Conservation (phyloP, 2,329 filamentous ascomycete genomes). For the Scedosporium apiospermum region DNA sequence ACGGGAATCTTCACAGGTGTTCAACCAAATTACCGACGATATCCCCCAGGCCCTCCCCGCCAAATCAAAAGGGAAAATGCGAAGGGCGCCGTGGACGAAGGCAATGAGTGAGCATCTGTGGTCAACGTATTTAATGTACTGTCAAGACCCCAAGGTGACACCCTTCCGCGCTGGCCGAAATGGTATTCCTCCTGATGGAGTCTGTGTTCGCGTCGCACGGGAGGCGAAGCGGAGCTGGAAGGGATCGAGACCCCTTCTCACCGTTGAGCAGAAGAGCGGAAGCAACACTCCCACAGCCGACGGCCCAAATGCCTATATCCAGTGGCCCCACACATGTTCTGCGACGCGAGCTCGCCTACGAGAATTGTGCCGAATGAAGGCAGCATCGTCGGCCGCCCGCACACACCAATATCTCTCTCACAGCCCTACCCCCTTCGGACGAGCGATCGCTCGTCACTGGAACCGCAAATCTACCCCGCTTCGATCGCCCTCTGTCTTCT, state of each 20-base stretch:
- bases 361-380: constrained; percentile 51
- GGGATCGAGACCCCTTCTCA: constrained; percentile 37
- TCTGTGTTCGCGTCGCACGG: constrained; percentile 55
- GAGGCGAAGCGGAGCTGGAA: constrained; percentile 60
- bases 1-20: no score
- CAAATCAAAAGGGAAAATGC: constrained; percentile 19
- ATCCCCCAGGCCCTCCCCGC: constrained; percentile 2
- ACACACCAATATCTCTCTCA: constrained; percentile 37
- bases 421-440: constrained; percentile 47
- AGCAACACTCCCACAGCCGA: constrained; percentile 47
- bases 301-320: constrained; percentile 36
- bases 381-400: constrained; percentile 31
- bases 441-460: constrained; percentile 37
- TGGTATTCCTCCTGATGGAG: constrained; percentile 54
- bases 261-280: constrained; percentile 33
- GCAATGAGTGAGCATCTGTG: constrained; percentile 58
- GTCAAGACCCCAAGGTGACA: constrained; percentile 58
- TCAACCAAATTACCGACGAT: not conserved
- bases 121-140: constrained; percentile 54
- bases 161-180: constrained; percentile 55
- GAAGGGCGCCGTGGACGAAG: constrained; percentile 53
- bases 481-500: constrained; percentile 41
- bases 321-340: constrained; percentile 56
- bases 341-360: constrained; percentile 53
- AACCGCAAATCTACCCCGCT: constrained; percentile 38